A percentile compares a stretch with the other conserved stretches of the same genome.
These are phyloP conservation scores for Fraxinus quadrangulata DNA, from an alignment of 257 asterid genomes.

Conservation along the genomic window DNA sequence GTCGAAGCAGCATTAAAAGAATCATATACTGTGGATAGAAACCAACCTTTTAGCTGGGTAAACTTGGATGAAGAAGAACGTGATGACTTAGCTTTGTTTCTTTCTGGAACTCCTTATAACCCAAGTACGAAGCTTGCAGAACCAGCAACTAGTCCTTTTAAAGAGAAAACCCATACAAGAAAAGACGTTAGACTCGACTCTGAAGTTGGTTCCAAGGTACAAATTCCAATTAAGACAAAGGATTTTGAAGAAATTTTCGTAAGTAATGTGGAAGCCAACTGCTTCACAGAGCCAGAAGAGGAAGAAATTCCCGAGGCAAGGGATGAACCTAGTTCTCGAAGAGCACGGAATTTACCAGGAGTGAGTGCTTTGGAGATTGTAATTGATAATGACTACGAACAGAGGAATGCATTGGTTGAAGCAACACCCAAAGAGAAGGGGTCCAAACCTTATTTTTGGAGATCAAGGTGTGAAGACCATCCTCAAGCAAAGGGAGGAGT, in stretches of 20 bases:
- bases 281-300: constrained; percentile 34
- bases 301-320: constrained; percentile 28
- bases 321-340: constrained; percentile 33
- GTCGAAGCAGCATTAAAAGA: constrained; percentile 65
- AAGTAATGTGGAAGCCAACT: constrained; percentile 24
- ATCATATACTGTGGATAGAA: constrained; percentile 50
- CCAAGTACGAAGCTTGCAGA: constrained; percentile 33
- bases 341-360: constrained; percentile 38
- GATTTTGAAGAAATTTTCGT: constrained; percentile 29
- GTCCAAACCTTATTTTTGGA: constrained; percentile 50
- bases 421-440: constrained; percentile 69
- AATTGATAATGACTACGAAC: constrained; percentile 47
- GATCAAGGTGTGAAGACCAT: constrained; percentile 34
- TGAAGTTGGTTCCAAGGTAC: constrained; percentile 24
- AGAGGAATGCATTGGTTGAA: constrained; percentile 38
- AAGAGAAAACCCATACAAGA: constrained; percentile 29
- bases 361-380: constrained; percentile 54
- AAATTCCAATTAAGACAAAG: constrained; percentile 27
- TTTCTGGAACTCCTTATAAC: constrained; percentile 54
- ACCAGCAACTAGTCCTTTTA: constrained; percentile 26
- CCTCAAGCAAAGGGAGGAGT: constrained; percentile 40
- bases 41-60: constrained; percentile 73
- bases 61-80: constrained; percentile 70
- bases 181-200: constrained; percentile 29
- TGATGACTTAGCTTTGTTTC: constrained; percentile 76